phyloP scores from a whole-genome alignment of 495 filamentous ascomycete species.

The Trichoderma parareesei region DNA sequence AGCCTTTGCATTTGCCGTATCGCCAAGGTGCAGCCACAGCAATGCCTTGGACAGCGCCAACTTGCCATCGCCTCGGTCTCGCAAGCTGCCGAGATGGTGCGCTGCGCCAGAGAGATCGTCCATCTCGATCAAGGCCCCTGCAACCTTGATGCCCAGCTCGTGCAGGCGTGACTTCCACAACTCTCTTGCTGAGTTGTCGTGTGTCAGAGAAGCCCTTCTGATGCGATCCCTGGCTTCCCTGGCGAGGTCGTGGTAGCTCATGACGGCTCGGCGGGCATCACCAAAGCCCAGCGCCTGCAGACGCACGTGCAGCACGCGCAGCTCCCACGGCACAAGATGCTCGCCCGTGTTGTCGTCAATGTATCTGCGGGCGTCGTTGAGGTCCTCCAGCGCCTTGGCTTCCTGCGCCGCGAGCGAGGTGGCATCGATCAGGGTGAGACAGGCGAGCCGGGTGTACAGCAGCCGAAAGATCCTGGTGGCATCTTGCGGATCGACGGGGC shows the following conservation, averaged over 20 bases:
- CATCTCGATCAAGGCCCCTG: conserved; percentile 81
- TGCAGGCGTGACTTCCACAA: conserved; percentile 61
- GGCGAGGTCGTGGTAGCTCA: conserved; percentile 80
- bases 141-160: conserved; percentile 72
- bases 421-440: conserved; percentile 62
- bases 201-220: conserved; percentile 21
- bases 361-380: conserved; percentile 64
- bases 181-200: conserved; percentile 38
- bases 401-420: conserved; percentile 74
- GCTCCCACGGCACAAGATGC: conserved; percentile 77
- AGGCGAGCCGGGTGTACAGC: conserved; percentile 76
- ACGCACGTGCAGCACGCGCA: conserved; percentile 71
- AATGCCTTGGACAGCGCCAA: conserved; percentile 46
- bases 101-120: conserved; percentile 71
- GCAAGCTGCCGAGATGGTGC: conserved; percentile 51
- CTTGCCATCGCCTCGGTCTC: conserved; percentile 24
- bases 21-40: conserved; percentile 66
- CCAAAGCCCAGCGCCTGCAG: conserved; percentile 78
- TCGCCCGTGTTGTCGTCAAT: conserved; percentile 36
- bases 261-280: conserved; percentile 76
- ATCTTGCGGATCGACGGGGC: conserved; percentile 46
- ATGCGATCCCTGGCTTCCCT: conserved; percentile 59
- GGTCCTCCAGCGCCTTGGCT: conserved; percentile 72
- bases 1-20: conserved; percentile 56
- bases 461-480: conserved; percentile 60